Evolutionary conservation across 331 rosid species (phyloP).

Genomic region (Prunus yedoensis): DNA sequence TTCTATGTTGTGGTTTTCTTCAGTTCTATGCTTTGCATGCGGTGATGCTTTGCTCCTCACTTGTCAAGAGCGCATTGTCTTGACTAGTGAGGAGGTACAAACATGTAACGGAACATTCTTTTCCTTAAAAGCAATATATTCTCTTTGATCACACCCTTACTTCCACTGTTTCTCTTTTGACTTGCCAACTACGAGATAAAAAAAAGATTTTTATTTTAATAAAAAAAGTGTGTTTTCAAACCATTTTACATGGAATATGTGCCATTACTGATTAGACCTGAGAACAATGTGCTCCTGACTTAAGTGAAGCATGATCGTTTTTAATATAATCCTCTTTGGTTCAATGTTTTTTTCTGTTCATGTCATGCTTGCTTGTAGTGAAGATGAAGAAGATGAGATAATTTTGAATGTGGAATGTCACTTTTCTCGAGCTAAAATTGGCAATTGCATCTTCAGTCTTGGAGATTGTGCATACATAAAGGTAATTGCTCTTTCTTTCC

Average conservation of each 20-base stretch:
- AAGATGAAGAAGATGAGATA: conserved; percentile 73
- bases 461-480: conserved; percentile 83
- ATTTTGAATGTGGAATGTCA: conserved; percentile 76
- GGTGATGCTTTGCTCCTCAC: background rate
- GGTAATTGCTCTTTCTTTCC: conserved; percentile 40
- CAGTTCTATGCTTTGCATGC: background rate
- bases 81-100: background rate
- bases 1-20: background rate
- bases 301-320: background rate
- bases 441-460: conserved; percentile 53
- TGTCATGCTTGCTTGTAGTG: conserved; percentile 42
- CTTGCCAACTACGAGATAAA: background rate
- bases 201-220: too few species aligned
- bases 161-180: background rate
- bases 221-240: background rate
- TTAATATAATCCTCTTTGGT: background rate
- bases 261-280: background rate
- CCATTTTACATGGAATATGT: background rate
- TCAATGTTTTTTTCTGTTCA: background rate
- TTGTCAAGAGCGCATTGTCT: background rate
- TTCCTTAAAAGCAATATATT: background rate
- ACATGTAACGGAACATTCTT: background rate
- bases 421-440: conserved; percentile 67
- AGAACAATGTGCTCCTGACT: background rate
- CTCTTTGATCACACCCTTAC: background rate